These are phyloP conservation scores for Cutaneotrichosporon sp. DNA, from an alignment of 1,284 basidiomycete genomes.

Conservation along the genomic window DNA sequence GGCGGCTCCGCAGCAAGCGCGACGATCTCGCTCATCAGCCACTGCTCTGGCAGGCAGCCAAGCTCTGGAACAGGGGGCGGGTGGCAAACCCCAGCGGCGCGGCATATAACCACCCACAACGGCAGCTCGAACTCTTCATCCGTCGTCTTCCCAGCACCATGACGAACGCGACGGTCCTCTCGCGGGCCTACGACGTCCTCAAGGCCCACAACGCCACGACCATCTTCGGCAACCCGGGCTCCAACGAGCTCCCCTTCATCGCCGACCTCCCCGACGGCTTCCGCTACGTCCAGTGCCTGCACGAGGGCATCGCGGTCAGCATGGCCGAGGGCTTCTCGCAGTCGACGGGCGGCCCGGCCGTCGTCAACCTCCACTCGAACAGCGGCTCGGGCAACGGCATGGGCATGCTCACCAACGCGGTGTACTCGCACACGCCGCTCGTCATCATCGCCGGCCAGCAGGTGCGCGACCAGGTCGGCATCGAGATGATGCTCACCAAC, in stretches of 20 bases:
- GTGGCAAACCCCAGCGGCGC: not conserved
- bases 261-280: slow-evolving; percentile 14
- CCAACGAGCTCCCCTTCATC: slow-evolving; percentile 22
- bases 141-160: too few relatives aligned
- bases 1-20: too few relatives aligned
- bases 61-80: too few relatives aligned
- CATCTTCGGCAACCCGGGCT: slow-evolving; percentile 21
- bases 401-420: slow-evolving; percentile 19
- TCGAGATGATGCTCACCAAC: slow-evolving; percentile 20
- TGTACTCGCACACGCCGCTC: slow-evolving; percentile 13
- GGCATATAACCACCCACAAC: too few relatives aligned
- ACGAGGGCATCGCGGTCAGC: slow-evolving; percentile 12
- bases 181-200: slow-evolving; percentile 9
- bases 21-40: too few relatives aligned
- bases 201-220: slow-evolving; percentile 12
- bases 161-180: not conserved
- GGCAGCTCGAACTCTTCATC: too few relatives aligned
- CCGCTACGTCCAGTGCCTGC: slow-evolving; percentile 17
- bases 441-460: slow-evolving; percentile 20
- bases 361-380: slow-evolving; percentile 15
- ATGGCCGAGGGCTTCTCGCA: slow-evolving; percentile 20
- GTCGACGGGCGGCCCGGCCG: slow-evolving; percentile 1
- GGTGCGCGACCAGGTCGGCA: slow-evolving; percentile 15
- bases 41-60: too few relatives aligned
- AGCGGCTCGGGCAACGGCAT: slow-evolving; percentile 16